Percentiles rank a stretch among this genome's conserved stretches.
Conservation (phyloP, 1,284 basidiomycete species). For the Ceratobasidium papillatum region DNA sequence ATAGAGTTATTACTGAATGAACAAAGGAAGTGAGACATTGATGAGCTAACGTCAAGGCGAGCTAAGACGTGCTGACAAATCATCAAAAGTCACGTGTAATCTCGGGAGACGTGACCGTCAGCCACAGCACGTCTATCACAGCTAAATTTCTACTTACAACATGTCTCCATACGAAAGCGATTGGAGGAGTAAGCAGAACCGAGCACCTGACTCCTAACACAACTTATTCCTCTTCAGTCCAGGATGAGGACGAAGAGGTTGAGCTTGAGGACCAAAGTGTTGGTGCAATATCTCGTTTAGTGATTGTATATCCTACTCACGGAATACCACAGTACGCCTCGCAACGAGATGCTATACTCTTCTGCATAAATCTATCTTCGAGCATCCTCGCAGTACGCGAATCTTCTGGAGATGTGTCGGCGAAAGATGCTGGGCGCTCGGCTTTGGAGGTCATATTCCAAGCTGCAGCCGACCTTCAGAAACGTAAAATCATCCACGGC, state of each 20-base stretch:
- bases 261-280: constrained; percentile 77
- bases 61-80: no score
- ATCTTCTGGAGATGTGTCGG: constrained; percentile 60
- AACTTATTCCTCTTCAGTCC: background rate
- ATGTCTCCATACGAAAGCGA: constrained; percentile 32
- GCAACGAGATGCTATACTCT: constrained; percentile 80
- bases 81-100: no score
- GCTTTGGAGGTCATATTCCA: constrained; percentile 58
- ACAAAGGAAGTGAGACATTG: no score
- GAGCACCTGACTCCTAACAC: background rate
- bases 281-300: constrained; percentile 47
- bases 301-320: background rate
- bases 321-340: constrained; percentile 5
- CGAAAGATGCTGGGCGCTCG: constrained; percentile 65
- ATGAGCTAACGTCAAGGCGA: no score
- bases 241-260: constrained; percentile 77
- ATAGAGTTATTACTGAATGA: no score
- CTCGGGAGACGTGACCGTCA: no score
- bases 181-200: constrained; percentile 15
- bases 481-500: constrained; percentile 87
- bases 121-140: no score
- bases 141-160: no score
- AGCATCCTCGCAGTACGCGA: constrained; percentile 82
- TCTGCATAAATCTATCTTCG: constrained; percentile 91
- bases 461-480: constrained; percentile 84